Percentiles rank a stretch among this genome's conserved stretches.
Conservation (phyloP, 2,329 filamentous ascomycete genomes). For the Aspergillus oerlinghausenensis region DNA sequence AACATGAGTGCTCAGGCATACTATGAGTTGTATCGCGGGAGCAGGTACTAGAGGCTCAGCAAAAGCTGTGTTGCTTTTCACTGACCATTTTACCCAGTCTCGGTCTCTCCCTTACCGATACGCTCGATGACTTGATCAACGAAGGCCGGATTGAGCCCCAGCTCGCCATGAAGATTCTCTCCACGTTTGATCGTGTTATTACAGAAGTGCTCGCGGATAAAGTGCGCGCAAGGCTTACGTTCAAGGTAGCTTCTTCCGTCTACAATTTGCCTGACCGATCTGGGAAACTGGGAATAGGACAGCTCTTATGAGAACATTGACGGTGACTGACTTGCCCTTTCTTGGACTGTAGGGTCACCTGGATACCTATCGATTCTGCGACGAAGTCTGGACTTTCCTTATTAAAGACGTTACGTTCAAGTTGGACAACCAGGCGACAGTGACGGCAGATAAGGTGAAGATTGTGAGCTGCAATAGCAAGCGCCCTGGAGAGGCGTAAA, state of each 20-base stretch:
- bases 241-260: constrained; percentile 64
- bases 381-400: constrained; percentile 99
- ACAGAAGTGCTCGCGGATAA: constrained; percentile 87
- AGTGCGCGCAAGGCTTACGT: constrained; percentile 84
- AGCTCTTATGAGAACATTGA: background rate
- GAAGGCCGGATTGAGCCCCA: constrained; percentile 94
- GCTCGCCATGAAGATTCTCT: constrained; percentile 95
- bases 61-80: constrained; percentile 3
- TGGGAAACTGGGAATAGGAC: background rate
- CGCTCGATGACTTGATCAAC: constrained; percentile 93
- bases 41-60: constrained; percentile 63
- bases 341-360: constrained; percentile 68
- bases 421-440: constrained; percentile 73
- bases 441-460: constrained; percentile 89
- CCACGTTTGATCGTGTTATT: constrained; percentile 90
- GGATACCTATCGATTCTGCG: constrained; percentile 98
- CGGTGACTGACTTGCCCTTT: constrained; percentile 12
- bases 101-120: constrained; percentile 88
- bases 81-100: constrained; percentile 57
- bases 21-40: constrained; percentile 97
- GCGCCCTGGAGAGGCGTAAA: constrained; percentile 55
- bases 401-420: constrained; percentile 99
- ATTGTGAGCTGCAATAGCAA: constrained; percentile 98
- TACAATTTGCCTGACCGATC: background rate
- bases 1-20: constrained; percentile 53